Evolutionary conservation across 768 basidiomycete genomes (phyloP), one percentile per base, ranked within the genome.

Genomic region (Termitomyces heimii): DNA sequence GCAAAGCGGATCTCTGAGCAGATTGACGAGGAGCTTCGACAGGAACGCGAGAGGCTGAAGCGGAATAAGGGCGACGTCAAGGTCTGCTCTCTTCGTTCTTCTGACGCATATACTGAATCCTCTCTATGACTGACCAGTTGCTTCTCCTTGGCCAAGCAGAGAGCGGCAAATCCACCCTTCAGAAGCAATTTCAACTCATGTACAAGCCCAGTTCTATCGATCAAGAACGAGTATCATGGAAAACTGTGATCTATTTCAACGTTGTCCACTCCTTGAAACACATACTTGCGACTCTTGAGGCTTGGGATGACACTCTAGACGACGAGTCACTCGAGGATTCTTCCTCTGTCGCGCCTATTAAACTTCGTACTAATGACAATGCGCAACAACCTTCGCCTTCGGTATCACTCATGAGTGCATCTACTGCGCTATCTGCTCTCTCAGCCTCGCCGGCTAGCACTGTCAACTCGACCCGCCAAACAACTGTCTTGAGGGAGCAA

Each of bases 121-220:
- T 51, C 47, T 42, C 49, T n/a, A 10, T 40, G n/a, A 40, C 39
- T 40, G n/a, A 40, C 39, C 63, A 90, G 86, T 71, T 89, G 43
- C 71, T 90, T n/a, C 77, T 91, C 55, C 78, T 89, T 40, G 88
- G 88, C 39, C 88, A 89, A 65, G 87, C 88, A 39, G 88, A 89
- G 74, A 88, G 85, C 47, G 87, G 86, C 63, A 89, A 89, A 67
- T 85, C 85, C 32, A 88, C 86, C 4, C 77, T 89, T 47, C 86
- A 87, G 70, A 88, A 88, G 67, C 88, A 88, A 65, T 89, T 87
- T 63, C 88, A 89, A 68, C 81, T 91, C 63, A 88, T 90, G 83
- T 90, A 90, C 70, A 83, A 80, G 57, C 89, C 87, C 9, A 80
- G 77, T 59, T 83, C 84, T 42, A 72, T 89, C 42, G 86, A 89